Evolutionary conservation across 257 asterid genomes (phyloP).

Genomic region (Jacaranda mimosifolia): DNA sequence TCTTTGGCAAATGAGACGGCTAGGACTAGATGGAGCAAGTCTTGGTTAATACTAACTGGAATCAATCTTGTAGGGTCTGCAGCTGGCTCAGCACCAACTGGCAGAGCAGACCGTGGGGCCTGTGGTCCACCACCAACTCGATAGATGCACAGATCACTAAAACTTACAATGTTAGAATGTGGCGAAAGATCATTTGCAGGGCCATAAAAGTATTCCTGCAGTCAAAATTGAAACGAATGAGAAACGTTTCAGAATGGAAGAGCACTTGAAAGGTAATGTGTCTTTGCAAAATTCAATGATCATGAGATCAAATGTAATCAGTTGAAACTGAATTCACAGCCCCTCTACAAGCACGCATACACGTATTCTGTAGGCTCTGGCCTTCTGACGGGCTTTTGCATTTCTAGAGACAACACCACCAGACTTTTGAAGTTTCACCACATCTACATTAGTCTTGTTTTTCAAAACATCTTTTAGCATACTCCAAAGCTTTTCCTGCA

Average conservation of each 20-base stretch:
- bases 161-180: slow-evolving; percentile 78
- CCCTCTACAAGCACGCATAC: slow-evolving; percentile 46
- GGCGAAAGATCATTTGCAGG: slow-evolving; percentile 93
- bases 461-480: slow-evolving; percentile 91
- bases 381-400: slow-evolving; percentile 91
- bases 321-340: slow-evolving; percentile 15
- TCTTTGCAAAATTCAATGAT: background rate
- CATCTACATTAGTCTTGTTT: slow-evolving; percentile 80
- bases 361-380: slow-evolving; percentile 84
- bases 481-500: slow-evolving; percentile 98
- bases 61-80: slow-evolving; percentile 87
- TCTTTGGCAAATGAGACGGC: slow-evolving; percentile 94
- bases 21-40: slow-evolving; percentile 85
- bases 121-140: slow-evolving; percentile 96
- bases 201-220: slow-evolving; percentile 96
- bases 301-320: background rate
- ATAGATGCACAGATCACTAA: slow-evolving; percentile 75
- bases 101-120: slow-evolving; percentile 99
- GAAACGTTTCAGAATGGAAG: slow-evolving; percentile 22
- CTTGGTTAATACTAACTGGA: slow-evolving; percentile 71
- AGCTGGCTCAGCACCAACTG: slow-evolving; percentile 93
- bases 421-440: slow-evolving; percentile 97
- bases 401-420: slow-evolving; percentile 98
- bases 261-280: background rate
- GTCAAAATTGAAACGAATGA: slow-evolving; percentile 13